Conservation (phyloP, 2,329 filamentous ascomycete species). For the Cladosporium sphaerospermum region DNA sequence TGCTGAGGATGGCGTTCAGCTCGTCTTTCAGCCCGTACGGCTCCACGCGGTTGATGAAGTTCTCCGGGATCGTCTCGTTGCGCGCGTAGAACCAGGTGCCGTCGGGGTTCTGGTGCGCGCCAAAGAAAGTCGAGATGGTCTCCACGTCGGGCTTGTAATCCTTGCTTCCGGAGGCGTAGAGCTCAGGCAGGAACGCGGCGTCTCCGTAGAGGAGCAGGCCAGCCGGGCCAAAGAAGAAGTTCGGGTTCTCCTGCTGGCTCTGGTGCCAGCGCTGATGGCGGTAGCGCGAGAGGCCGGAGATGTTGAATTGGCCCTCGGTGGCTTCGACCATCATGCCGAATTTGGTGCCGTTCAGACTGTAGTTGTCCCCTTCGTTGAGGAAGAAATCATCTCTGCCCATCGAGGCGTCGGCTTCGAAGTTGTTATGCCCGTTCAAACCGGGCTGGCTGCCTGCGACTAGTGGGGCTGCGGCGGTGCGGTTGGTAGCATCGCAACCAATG, state of each 20-base stretch:
- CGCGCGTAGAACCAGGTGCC: constrained; percentile 34
- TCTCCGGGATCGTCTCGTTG: constrained; percentile 2
- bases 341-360: constrained; percentile 34
- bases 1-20: constrained; percentile 2
- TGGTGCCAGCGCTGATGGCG: constrained; percentile 36
- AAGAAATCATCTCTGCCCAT: constrained; percentile 37
- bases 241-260: constrained; percentile 31
- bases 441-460: constrained; percentile 30
- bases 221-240: constrained; percentile 38
- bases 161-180: constrained; percentile 15
- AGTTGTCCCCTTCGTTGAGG: constrained; percentile 28
- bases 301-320: constrained; percentile 33
- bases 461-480: constrained; percentile 29
- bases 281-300: constrained; percentile 23
- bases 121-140: constrained; percentile 16
- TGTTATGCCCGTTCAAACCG: constrained; percentile 38
- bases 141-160: constrained; percentile 7
- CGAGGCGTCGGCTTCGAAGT: constrained; percentile 35
- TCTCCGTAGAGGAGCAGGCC: constrained; percentile 35
- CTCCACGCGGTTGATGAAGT: not conserved
- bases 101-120: constrained; percentile 27
- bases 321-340: constrained; percentile 32
- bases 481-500: constrained; percentile 38
- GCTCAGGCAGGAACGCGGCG: constrained; percentile 37
- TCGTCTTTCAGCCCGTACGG: constrained; percentile 2